Evolutionary conservation across 1,284 basidiomycete genomes (phyloP).

Genomic region (Trichosporon coremiiforme): DNA sequence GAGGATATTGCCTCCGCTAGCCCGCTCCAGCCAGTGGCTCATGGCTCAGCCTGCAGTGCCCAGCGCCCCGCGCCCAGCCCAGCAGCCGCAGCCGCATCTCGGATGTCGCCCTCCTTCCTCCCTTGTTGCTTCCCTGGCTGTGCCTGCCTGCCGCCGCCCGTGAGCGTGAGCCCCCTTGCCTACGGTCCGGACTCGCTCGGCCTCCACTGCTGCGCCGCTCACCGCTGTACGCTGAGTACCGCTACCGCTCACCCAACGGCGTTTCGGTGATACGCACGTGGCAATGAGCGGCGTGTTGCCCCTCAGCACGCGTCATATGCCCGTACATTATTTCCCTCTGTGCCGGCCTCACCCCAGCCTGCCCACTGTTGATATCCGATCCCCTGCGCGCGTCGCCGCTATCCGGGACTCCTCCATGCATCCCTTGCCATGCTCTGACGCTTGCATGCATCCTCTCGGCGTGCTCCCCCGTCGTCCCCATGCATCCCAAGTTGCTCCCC

Average conservation of each 20-base stretch:
- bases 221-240: too few species aligned
- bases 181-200: neutral
- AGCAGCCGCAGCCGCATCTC: neutral
- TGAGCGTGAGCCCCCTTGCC: neutral
- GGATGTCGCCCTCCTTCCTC: neutral
- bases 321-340: slow-evolving; percentile 11
- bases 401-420: neutral
- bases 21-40: neutral
- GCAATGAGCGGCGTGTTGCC: neutral
- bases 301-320: slow-evolving; percentile 7
- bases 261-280: slow-evolving; percentile 13
- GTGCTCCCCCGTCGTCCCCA: neutral
- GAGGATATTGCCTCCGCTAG: slow-evolving; percentile 2
- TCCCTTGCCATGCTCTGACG: neutral
- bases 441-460: too few species aligned
- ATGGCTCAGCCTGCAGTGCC: too few species aligned
- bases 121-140: neutral
- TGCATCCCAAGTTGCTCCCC: neutral
- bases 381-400: neutral
- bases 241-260: neutral
- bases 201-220: neutral
- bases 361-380: slow-evolving; percentile 16
- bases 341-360: neutral
- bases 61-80: too few species aligned
- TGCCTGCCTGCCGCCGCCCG: neutral